Conservation (phyloP, 2,329 filamentous ascomycete species). For the Diaporthe nobilis region DNA sequence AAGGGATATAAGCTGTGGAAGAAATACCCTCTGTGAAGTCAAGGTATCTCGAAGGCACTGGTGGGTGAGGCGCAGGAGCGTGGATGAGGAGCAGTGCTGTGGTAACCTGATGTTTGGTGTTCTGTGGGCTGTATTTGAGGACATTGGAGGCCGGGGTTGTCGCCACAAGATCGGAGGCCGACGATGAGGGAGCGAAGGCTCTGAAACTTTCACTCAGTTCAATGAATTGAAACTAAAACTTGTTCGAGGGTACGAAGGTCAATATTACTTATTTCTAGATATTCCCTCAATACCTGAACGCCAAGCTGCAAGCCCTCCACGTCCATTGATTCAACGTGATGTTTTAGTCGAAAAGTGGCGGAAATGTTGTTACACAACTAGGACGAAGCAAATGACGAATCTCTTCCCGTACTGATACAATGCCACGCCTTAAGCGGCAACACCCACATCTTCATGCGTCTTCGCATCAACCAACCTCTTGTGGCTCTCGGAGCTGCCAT, state of each 20-base stretch:
- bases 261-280: not conserved
- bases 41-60: no score
- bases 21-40: not conserved
- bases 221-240: not conserved
- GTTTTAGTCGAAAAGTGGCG: not conserved
- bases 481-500: constrained; percentile 34
- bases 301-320: not conserved
- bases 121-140: not conserved
- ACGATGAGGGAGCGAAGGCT: not conserved
- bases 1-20: not conserved
- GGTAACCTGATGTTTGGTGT: no score
- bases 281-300: not conserved
- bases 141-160: no score
- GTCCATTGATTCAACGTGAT: not conserved
- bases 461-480: constrained; percentile 24
- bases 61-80: no score
- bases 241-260: not conserved
- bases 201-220: not conserved
- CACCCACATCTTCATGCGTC: not conserved
- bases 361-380: not conserved
- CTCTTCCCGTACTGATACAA: not conserved
- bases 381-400: not conserved
- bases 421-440: not conserved
- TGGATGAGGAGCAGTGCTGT: not conserved
- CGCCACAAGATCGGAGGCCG: not conserved